Evolutionary conservation across 352 stramenopile species (phyloP), one percentile per base, ranked within the genome.

Genomic region (Globisporangium ultimum): DNA sequence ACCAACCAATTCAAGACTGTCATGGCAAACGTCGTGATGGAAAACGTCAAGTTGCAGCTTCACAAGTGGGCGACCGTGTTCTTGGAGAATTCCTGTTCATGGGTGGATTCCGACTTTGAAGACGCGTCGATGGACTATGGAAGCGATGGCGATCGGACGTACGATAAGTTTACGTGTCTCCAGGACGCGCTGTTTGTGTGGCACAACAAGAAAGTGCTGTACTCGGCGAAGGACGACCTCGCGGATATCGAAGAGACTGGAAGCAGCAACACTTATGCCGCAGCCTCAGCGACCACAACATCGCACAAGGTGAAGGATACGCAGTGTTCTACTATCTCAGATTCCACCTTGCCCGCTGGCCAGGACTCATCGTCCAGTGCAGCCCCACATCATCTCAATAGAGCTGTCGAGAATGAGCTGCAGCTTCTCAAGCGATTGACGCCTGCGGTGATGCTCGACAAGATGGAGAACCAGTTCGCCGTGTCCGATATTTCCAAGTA

Each of bases 141-240:
- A 15, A 68, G 68, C 49, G 59, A 77, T 42, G 54, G 53, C 7
- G 75, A 84, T 22, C 72, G 75, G 49, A 89, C 80, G 7, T 92
- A 92, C 57, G 82, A 92, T 69, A 89, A 88, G 51, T 92, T 90
- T 38, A 92, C 83, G 13, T 92, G 83, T 61, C 68, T 92, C 11
- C 83, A 92, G 64, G 83, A 92, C 45, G 83, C 80, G 4, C 58
- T 92, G 38, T 76, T 73, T 18, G 76, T 90, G 52, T 92, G 83
- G 83, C 83, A 92, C 50, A 80, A 85, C 12, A 53, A 73, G 32
- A 72, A 62, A 3, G 57, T 92, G 34, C 45, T 79, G 47, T 92
- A 92, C 58, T 78, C 78, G 22, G 69, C 74, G 9, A 86, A 80
- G 22, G 81, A 91, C 53, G 28, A 51, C 40, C 18, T 60, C 18